phyloP scores from a whole-genome alignment of 2,329 filamentous ascomycete genomes.

The Pseudocercospora vitis region DNA sequence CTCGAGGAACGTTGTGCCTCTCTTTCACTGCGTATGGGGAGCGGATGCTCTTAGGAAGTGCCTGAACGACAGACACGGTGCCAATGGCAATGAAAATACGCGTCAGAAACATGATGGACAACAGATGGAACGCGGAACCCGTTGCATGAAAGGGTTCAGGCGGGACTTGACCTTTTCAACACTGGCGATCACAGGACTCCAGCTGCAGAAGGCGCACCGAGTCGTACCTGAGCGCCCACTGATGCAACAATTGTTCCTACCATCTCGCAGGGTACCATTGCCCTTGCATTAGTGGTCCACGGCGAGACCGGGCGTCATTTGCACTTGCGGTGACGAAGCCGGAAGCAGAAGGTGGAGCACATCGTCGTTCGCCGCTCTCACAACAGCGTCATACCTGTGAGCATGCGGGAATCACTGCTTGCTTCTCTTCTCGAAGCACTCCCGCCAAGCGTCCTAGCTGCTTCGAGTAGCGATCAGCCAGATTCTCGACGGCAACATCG shows the following conservation, averaged over 20 bases:
- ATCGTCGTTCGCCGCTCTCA: not conserved
- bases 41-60: slow-evolving; percentile 18
- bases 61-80: slow-evolving; percentile 18
- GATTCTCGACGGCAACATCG: too few relatives aligned
- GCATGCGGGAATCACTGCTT: not conserved
- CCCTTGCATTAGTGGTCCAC: slow-evolving; percentile 1
- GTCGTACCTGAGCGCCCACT: not conserved
- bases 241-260: not conserved
- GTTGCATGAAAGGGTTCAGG: not conserved
- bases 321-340: not conserved
- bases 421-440: too few relatives aligned
- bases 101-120: not conserved
- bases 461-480: too few relatives aligned
- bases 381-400: too few relatives aligned
- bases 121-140: not conserved
- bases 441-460: too few relatives aligned
- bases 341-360: slow-evolving; percentile 1
- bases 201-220: too few relatives aligned
- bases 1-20: slow-evolving; percentile 52
- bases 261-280: not conserved
- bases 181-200: not conserved
- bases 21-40: slow-evolving; percentile 57
- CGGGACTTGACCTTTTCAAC: not conserved
- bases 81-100: slow-evolving; percentile 22
- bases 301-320: not conserved